Conservation (phyloP, 257 asterid species). For the Capsicum baccatum region DNA sequence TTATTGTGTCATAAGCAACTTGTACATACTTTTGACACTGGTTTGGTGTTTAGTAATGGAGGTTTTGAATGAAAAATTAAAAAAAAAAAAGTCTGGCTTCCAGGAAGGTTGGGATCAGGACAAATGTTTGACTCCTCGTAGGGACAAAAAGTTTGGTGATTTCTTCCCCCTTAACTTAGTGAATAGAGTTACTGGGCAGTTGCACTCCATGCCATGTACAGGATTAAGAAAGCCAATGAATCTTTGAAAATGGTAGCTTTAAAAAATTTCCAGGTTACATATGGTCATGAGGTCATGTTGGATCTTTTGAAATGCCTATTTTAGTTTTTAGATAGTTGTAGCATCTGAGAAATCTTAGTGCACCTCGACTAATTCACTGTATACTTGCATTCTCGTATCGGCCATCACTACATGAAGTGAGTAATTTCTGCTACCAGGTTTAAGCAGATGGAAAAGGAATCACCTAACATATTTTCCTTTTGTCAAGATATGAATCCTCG, state of each 20-base stretch:
- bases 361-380: neutral
- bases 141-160: neutral
- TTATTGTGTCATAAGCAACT: slow-evolving; percentile 17
- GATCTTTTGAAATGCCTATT: neutral
- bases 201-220: neutral
- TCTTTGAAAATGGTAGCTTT: neutral
- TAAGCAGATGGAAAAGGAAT: neutral
- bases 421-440: neutral
- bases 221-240: neutral
- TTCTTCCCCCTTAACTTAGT: neutral
- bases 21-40: neutral
- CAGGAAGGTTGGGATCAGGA: neutral
- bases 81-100: neutral
- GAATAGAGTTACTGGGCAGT: neutral
- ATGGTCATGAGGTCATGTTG: slow-evolving; percentile 14
- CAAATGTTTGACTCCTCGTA: neutral
- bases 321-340: neutral
- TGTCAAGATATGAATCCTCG: neutral
- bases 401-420: neutral
- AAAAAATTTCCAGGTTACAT: neutral
- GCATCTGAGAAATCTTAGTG: neutral
- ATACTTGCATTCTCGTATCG: neutral
- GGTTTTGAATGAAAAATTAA: neutral
- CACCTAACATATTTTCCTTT: slow-evolving; percentile 10
- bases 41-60: slow-evolving; percentile 12